Evolutionary conservation across 1,284 basidiomycete species (phyloP), one percentile per base, ranked within the genome.

Genomic region (Trichosporon asahii): DNA sequence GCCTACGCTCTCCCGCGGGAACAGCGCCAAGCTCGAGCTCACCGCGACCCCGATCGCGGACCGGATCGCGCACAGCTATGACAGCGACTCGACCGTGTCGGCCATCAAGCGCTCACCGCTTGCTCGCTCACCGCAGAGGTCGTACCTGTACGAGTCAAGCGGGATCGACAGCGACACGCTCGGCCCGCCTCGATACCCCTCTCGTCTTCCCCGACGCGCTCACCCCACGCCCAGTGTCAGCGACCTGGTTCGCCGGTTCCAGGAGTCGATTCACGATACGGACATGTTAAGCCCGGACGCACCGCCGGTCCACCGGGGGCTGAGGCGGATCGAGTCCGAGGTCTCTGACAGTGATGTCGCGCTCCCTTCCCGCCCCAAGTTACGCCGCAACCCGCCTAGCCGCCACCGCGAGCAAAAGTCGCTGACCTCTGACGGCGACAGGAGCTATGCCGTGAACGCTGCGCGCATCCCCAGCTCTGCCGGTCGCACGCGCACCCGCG

Each of bases 11-110:
- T 57, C 66, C 7, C 70, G 72, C 25, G 61, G 53, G 0, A 66
- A 46, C 31, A 64, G 63, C 15, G 46, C 66, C 9, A 23, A 37
- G 11, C 31, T 66, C 9, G 57, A 46, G 64, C 40, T 74, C 72
- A 63, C 72, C 72, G n/a, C 40, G 72, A 64, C 66, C 68, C 78
- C 77, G 9, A 84, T 84, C 72, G 86, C 88, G 2, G 67, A 69
- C 2, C 27, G 57, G 2, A 21, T 27, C 1, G 25, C 68, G 3
- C 90, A 89, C 73, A 85, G 86, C 3, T 80, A 82, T 44, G 93
- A 93, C 60, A 94, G 91, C 78, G 94, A 96, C 78, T 95, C 93
- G 11, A 96, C 94, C 0, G 93, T 95, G 68, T 92, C 90, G n/a
- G 92, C 90, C 1, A 83, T 85, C 9, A 64, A 64, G 35, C 63